Conservation (phyloP, 2,329 filamentous ascomycete genomes). For the Dryadomyces sulphureus region DNA sequence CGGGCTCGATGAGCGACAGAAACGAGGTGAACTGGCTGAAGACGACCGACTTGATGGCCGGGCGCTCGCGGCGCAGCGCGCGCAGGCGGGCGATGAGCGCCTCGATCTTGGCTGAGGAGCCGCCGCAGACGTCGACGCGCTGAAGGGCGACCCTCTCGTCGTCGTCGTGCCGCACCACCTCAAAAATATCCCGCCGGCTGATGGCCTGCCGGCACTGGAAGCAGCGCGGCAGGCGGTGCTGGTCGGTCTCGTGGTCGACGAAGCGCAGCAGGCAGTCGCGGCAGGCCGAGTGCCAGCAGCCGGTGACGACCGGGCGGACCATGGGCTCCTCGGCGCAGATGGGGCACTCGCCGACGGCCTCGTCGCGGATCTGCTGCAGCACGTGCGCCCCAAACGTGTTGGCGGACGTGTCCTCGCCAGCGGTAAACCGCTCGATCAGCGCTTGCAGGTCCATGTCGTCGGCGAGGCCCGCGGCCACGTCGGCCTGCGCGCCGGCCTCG, state of each 20-base stretch:
- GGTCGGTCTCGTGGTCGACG: constrained; percentile 73
- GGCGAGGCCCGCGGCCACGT: constrained; percentile 65
- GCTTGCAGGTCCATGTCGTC: constrained; percentile 94
- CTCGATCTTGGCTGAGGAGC: constrained; percentile 80
- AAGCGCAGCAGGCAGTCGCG: constrained; percentile 85
- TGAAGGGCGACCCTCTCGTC: constrained; percentile 39
- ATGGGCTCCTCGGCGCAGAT: constrained; percentile 94
- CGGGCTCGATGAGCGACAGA: constrained; percentile 76
- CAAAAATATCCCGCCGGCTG: constrained; percentile 73
- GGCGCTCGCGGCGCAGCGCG: constrained; percentile 47
- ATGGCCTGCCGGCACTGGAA: constrained; percentile 82
- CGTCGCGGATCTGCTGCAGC: constrained; percentile 78
- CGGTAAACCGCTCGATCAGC: constrained; percentile 72
- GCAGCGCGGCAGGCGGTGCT: constrained; percentile 62
- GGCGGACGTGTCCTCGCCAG: constrained; percentile 46
- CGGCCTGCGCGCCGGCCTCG: constrained; percentile 61
- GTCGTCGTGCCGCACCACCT: constrained; percentile 71
- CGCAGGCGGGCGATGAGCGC: constrained; percentile 65
- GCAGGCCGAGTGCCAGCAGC: constrained; percentile 96
- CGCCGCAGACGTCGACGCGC: constrained; percentile 42
- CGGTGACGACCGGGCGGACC: constrained; percentile 85
- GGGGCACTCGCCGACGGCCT: constrained; percentile 79
- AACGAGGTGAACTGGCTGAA: constrained; percentile 98
- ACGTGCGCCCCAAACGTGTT: constrained; percentile 75
- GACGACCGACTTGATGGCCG: constrained; percentile 70